Evolutionary conservation across 192 early-diverging fungal species (phyloP), one percentile per base, ranked within the genome.

Genomic region (Coemansia sp.): DNA sequence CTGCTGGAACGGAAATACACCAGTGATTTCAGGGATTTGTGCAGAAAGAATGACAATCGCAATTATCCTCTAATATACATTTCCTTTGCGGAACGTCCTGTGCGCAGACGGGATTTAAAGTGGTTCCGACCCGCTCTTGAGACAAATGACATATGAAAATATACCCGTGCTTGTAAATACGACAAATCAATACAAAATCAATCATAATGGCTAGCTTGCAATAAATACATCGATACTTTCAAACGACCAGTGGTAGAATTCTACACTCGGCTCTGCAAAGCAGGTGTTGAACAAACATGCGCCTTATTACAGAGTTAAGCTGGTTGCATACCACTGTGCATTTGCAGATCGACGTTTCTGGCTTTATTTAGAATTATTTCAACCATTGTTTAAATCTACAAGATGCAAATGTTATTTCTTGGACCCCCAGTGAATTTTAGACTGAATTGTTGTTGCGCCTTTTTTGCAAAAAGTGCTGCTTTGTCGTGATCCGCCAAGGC

Each of bases 371-470:
- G 27, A 35, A n/a, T 14, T 37, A 35, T n/a, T 15, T 38, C 9
- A 58, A 17, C 35, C 35, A 39, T 25, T 10, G 17, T 35, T 57
- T 27, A 57, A 57, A 52, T 9, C 2, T 24, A 27, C 14, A 37
- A 8, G 5, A 45, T 35, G 32, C 32, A 35, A 35, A 35, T 35
- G 32, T 45, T 45, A 15, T 12, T 45, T 45, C 41, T 45, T 45
- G 41, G 41, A 12, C 3, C 41, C 72, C 72, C 72, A 80, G 55
- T 50, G 68, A 45, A 80, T 80, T 24, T 59, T 70, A 22, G 60
- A 43, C 32, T 69, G 54, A 29, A 50, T 57, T 39, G 67, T 15
- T 27, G 35, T 10, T 25, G 35, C 29, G 9, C 7, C 17, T 15
- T 62, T 69, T 39, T 57, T 27, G 39, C 22, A 14, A 11, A 12